Evolutionary conservation across 768 basidiomycete genomes (phyloP).

Genomic region (Lyophyllum shimeji): DNA sequence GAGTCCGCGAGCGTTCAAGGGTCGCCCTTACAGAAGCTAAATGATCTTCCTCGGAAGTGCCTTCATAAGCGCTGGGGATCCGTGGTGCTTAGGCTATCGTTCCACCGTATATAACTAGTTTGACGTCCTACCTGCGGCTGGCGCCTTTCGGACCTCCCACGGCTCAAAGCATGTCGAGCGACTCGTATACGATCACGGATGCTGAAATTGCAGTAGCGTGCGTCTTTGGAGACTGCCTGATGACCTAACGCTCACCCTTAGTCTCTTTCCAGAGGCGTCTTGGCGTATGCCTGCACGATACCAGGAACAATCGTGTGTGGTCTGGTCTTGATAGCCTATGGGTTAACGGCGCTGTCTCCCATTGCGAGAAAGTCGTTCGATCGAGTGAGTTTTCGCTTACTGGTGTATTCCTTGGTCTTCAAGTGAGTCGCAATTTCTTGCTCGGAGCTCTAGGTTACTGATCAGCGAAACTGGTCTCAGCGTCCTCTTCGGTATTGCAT

Average conservation of each 20-base stretch:
- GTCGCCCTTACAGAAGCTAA: too few relatives aligned
- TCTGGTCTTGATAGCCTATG: constrained; percentile 13
- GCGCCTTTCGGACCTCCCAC: neutral
- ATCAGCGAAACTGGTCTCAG: constrained; percentile 2
- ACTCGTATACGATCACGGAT: neutral
- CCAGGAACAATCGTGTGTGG: constrained; percentile 12
- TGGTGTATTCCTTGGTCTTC: constrained; percentile 6
- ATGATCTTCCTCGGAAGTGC: neutral
- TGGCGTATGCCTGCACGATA: constrained; percentile 8
- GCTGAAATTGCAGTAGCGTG: neutral
- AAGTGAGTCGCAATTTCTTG: constrained; percentile 1
- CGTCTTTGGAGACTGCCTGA: neutral
- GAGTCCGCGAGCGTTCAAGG: too few relatives aligned
- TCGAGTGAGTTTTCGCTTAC: constrained; percentile 16
- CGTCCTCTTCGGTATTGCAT: constrained; percentile 22
- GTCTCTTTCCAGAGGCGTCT: constrained; percentile 2
- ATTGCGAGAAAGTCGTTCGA: constrained; percentile 7
- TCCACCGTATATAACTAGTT: neutral
- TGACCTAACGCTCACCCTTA: neutral
- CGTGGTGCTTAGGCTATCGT: neutral
- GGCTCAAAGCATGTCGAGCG: neutral
- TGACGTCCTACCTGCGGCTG: neutral
- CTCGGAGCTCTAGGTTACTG: neutral
- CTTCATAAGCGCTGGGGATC: too few relatives aligned
- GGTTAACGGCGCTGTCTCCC: neutral